Percentiles rank a stretch among this genome's conserved stretches.
Conservation (phyloP, 306 rosid genomes). For the Fragaria ananassa region DNA sequence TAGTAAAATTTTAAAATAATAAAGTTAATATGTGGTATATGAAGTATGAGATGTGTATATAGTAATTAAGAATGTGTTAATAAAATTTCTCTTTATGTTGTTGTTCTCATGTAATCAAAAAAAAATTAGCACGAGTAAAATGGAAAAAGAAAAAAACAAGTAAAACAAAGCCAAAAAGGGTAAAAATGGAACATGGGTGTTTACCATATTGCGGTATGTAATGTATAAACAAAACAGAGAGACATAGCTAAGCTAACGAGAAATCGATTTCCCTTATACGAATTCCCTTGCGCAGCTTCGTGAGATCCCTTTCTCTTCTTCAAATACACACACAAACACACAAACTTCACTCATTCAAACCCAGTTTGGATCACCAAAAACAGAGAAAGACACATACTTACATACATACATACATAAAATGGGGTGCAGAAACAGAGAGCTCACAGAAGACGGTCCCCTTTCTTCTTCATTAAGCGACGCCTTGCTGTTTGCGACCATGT, state of each 20-base stretch:
- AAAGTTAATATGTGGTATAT: no score
- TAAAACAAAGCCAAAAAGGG: no score
- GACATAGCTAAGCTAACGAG: background rate
- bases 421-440: constrained; percentile 59
- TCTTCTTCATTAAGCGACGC: constrained; percentile 44
- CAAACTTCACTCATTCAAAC: background rate
- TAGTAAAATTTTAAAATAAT: no score
- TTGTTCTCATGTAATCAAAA: no score
- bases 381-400: background rate
- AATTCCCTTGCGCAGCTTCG: constrained; percentile 6
- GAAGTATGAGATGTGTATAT: no score
- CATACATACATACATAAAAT: constrained; percentile 20
- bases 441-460: constrained; percentile 32
- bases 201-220: no score
- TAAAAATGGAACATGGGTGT: no score
- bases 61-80: no score
- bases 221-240: background rate
- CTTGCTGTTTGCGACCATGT: constrained; percentile 66
- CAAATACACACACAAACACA: no score
- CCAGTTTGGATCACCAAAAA: constrained; percentile 17
- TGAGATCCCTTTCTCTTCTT: constrained; percentile 1
- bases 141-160: no score
- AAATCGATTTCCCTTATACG: background rate
- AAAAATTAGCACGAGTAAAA: no score
- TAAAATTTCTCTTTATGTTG: no score